phyloP scores from a whole-genome alignment of 2,329 filamentous ascomycete genomes.

The Paracorniculantispora psalliotae region DNA sequence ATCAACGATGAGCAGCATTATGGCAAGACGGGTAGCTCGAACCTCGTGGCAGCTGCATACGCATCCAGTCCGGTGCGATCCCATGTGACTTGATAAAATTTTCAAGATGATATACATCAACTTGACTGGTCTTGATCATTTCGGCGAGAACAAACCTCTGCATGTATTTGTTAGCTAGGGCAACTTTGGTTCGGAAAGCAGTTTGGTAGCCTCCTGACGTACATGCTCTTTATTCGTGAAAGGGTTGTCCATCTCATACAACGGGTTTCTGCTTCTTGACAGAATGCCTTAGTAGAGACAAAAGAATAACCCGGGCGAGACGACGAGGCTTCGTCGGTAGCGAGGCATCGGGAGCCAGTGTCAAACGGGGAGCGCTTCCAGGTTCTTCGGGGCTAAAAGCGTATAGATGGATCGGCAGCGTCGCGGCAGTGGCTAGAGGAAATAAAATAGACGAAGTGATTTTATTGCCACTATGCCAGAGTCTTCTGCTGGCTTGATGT shows the following conservation, averaged over 20 bases:
- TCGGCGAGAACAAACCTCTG: slow-evolving; percentile 55
- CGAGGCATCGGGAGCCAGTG: slow-evolving; percentile 7
- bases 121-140: slow-evolving; percentile 51
- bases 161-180: neutral
- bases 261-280: neutral
- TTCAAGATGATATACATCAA: slow-evolving; percentile 42
- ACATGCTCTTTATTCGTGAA: slow-evolving; percentile 52
- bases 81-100: slow-evolving; percentile 41
- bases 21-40: slow-evolving; percentile 21
- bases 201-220: slow-evolving; percentile 18
- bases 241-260: slow-evolving; percentile 11
- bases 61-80: slow-evolving; percentile 41
- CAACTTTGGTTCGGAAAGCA: neutral
- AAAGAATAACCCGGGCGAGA: slow-evolving; percentile 5
- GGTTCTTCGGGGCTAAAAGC: neutral
- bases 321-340: slow-evolving; percentile 2
- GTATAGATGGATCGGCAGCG: neutral
- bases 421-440: neutral
- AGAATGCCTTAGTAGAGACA: neutral
- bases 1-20: neutral
- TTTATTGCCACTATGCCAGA: neutral
- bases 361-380: neutral
- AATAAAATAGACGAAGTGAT: neutral
- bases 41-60: slow-evolving; percentile 45
- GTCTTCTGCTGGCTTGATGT: neutral